These are phyloP conservation scores for Alternaria ethzedia DNA, from an alignment of 2,329 filamentous ascomycete species.

Conservation along the genomic window DNA sequence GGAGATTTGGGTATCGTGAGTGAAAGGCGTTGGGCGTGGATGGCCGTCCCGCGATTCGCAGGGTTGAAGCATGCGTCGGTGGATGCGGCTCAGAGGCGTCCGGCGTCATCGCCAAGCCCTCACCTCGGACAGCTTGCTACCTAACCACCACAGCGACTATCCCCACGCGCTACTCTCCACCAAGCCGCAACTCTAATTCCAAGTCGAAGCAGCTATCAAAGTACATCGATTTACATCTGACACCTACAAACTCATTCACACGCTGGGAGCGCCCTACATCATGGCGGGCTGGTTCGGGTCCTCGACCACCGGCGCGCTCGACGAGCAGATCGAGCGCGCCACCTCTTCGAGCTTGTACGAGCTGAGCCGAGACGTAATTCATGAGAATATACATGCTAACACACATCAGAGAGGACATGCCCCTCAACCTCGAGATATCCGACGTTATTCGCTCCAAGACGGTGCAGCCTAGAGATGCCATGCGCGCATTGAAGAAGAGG, in stretches of 20 bases:
- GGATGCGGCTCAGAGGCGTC: conserved; percentile 15
- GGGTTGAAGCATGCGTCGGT: conserved; percentile 6
- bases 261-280: conserved; percentile 31
- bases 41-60: conserved; percentile 5
- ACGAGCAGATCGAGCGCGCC: conserved; percentile 95
- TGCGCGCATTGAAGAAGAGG: conserved; percentile 92
- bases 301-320: conserved; percentile 85
- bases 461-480: conserved; percentile 95
- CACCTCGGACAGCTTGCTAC: conserved; percentile 16
- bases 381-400: conserved; percentile 13
- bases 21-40: not conserved
- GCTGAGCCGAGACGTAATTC: too few species aligned
- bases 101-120: conserved; percentile 18
- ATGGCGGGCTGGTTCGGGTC: conserved; percentile 95
- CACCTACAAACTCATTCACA: not conserved
- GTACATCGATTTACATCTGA: not conserved
- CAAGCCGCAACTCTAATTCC: not conserved
- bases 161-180: not conserved
- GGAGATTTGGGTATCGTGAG: not conserved
- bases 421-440: conserved; percentile 96
- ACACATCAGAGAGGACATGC: conserved; percentile 81
- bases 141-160: conserved; percentile 9
- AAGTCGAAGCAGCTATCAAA: too few species aligned
- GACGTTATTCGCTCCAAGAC: conserved; percentile 97
- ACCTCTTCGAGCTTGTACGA: conserved; percentile 88